These are phyloP conservation scores for Whalleya microplaca DNA, from an alignment of 2,329 filamentous ascomycete genomes.

Conservation along the genomic window DNA sequence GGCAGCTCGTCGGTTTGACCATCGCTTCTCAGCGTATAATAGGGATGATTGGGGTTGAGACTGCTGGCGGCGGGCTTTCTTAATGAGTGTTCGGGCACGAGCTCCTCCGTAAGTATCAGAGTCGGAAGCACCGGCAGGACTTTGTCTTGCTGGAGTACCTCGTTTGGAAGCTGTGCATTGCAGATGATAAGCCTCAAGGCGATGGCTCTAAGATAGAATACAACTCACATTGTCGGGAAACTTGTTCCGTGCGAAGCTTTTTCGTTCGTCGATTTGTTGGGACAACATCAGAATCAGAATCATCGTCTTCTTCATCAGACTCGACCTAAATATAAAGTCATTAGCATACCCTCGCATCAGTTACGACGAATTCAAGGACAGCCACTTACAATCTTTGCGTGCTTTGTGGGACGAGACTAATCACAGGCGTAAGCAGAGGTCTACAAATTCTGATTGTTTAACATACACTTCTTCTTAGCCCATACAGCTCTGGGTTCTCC, in stretches of 20 bases:
- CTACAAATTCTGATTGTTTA: conserved; percentile 19
- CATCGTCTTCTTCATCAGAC: conserved; percentile 59
- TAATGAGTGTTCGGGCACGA: conserved; percentile 68
- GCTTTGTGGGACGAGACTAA: conserved; percentile 61
- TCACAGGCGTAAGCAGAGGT: conserved; percentile 37
- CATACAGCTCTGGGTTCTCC: conserved; percentile 93
- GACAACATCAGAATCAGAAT: conserved; percentile 73
- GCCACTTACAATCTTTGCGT: conserved; percentile 58
- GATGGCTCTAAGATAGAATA: not conserved
- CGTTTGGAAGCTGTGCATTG: conserved; percentile 59
- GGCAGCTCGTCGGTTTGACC: conserved; percentile 84
- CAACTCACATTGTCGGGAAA: conserved; percentile 64
- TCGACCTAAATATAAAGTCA: conserved; percentile 35
- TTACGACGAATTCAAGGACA: not conserved
- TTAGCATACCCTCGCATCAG: conserved; percentile 9
- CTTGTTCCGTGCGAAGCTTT: conserved; percentile 66
- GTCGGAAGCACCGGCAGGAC: conserved; percentile 64
- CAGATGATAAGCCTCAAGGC: conserved; percentile 23
- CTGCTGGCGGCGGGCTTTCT: conserved; percentile 77
- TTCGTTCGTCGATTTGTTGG: conserved; percentile 64
- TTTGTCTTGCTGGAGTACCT: conserved; percentile 57
- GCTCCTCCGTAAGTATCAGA: conserved; percentile 81
- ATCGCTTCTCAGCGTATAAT: conserved; percentile 79
- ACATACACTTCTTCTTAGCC: conserved; percentile 87
- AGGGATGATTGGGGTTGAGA: conserved; percentile 66